Percentiles rank a stretch among this genome's conserved stretches.
These are phyloP conservation scores for Circinella umbellata DNA, from an alignment of 371 early-diverging fungal species.

Conservation along the genomic window DNA sequence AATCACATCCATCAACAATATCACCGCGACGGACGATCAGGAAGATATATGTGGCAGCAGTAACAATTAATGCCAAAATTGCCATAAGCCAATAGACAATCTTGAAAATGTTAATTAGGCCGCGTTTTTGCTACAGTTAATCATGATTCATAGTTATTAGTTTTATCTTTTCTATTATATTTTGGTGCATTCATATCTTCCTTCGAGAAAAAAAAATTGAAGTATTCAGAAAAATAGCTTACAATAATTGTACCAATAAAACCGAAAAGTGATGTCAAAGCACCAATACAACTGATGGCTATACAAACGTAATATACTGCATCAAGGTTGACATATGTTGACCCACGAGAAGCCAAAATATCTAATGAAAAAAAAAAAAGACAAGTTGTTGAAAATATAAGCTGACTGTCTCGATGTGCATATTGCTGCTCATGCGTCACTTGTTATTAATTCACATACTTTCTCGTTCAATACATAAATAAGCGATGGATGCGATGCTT, in stretches of 20 bases:
- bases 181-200: not conserved
- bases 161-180: conserved; percentile 10
- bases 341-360: not conserved
- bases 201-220: too few relatives aligned
- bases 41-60: conserved; percentile 28
- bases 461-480: not conserved
- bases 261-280: conserved; percentile 15
- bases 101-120: conserved; percentile 27
- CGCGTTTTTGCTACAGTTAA: conserved; percentile 39
- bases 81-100: conserved; percentile 36
- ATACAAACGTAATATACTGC: conserved; percentile 7
- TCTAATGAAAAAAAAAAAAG: conserved; percentile 1
- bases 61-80: conserved; percentile 20
- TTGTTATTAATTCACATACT: not conserved
- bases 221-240: not conserved
- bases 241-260: conserved; percentile 20
- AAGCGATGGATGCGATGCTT: not conserved
- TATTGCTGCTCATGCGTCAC: too few relatives aligned
- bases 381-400: too few relatives aligned
- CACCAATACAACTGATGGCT: not conserved
- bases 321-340: conserved; percentile 2
- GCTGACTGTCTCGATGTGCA: too few relatives aligned
- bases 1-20: conserved; percentile 15
- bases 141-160: conserved; percentile 12
- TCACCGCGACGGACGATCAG: conserved; percentile 24